Evolutionary conservation across 2,329 filamentous ascomycete genomes (phyloP).

Genomic region (Curvularia lunata): DNA sequence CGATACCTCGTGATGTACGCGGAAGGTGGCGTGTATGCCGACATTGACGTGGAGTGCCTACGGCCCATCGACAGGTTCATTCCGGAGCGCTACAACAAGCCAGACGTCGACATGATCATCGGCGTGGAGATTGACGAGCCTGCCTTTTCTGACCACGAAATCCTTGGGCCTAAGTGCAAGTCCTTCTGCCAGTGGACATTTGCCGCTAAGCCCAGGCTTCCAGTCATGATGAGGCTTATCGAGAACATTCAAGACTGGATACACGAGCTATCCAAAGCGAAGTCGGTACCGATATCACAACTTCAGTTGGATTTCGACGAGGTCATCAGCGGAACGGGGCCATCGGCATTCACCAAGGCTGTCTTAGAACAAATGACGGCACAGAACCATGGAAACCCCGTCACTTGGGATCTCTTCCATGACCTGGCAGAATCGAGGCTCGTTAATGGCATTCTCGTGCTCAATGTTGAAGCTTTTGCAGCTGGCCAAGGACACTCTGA

Average conservation of each 20-base stretch:
- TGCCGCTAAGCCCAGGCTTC: slow-evolving; percentile 69
- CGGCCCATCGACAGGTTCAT: slow-evolving; percentile 63
- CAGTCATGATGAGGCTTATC: slow-evolving; percentile 71
- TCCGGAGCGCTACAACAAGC: slow-evolving; percentile 66
- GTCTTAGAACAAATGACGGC: slow-evolving; percentile 69
- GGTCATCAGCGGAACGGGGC: slow-evolving; percentile 74
- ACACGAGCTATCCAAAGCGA: slow-evolving; percentile 63
- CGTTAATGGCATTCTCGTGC: slow-evolving; percentile 68
- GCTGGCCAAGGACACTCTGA: slow-evolving; percentile 76
- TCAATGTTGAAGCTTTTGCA: slow-evolving; percentile 74
- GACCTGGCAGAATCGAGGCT: slow-evolving; percentile 70
- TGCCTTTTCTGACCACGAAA: slow-evolving; percentile 66
- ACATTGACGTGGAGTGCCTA: slow-evolving; percentile 65
- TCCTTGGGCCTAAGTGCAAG: slow-evolving; percentile 70
- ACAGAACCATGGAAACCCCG: slow-evolving; percentile 49
- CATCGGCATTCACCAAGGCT: slow-evolving; percentile 71
- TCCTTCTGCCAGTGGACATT: slow-evolving; percentile 81
- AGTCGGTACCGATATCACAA: slow-evolving; percentile 64
- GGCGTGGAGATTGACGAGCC: slow-evolving; percentile 75
- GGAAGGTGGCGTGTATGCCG: slow-evolving; percentile 66
- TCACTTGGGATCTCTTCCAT: slow-evolving; percentile 71
- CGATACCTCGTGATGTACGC: slow-evolving; percentile 72
- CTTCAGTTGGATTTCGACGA: slow-evolving; percentile 74
- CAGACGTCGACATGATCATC: slow-evolving; percentile 73
- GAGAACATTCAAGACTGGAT: slow-evolving; percentile 74